phyloP scores from a whole-genome alignment of 2,329 filamentous ascomycete genomes.

The Incumbomyces lentus region DNA sequence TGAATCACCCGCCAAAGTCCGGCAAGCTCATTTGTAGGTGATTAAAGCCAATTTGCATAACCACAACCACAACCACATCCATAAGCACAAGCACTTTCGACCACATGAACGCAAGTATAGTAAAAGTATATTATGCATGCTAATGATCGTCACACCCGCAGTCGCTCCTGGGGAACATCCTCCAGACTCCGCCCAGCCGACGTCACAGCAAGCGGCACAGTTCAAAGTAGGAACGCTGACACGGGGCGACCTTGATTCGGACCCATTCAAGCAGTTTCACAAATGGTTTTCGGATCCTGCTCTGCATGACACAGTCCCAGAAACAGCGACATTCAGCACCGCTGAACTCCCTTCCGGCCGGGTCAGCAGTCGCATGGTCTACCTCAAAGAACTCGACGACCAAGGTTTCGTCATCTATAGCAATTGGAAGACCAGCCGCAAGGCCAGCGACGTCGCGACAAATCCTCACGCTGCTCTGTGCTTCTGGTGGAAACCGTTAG shows the following conservation, averaged over 20 bases:
- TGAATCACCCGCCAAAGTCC: constrained; percentile 2
- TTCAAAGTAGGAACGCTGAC: constrained; percentile 59
- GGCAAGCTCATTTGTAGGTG: constrained; percentile 27
- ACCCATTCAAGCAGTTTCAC: constrained; percentile 77
- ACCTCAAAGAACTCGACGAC: constrained; percentile 85
- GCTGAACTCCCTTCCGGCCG: constrained; percentile 72
- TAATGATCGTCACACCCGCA: neutral
- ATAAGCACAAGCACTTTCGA: too few relatives aligned
- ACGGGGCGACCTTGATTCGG: constrained; percentile 47
- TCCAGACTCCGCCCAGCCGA: constrained; percentile 29
- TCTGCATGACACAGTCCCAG: constrained; percentile 59
- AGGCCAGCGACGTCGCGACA: constrained; percentile 54
- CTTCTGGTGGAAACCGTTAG: constrained; percentile 80
- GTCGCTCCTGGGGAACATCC: constrained; percentile 8
- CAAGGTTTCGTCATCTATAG: constrained; percentile 82
- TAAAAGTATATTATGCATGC: too few relatives aligned
- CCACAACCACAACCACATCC: too few relatives aligned
- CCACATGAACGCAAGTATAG: too few relatives aligned
- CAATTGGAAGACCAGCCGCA: constrained; percentile 72
- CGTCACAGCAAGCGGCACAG: constrained; percentile 59
- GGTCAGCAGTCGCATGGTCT: constrained; percentile 77
- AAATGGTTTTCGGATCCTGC: constrained; percentile 74
- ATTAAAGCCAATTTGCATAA: neutral
- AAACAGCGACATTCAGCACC: constrained; percentile 81
- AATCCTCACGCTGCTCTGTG: constrained; percentile 75